Percentiles rank a stretch among this genome's conserved stretches.
Conservation (phyloP, 495 filamentous ascomycete species). For the Penicillium samsonianum region DNA sequence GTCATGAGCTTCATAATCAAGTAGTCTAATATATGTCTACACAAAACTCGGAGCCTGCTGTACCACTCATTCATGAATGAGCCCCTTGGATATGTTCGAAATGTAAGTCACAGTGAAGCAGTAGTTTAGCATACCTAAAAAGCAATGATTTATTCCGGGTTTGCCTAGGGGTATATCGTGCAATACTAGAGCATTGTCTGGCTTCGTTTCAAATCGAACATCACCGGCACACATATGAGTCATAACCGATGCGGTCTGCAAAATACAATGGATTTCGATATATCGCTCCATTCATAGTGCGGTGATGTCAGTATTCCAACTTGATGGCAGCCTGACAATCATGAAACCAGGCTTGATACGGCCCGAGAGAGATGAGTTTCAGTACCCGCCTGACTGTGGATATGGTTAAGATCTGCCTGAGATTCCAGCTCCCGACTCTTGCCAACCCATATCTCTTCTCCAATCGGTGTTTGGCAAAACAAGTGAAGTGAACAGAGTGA, state of each 20-base stretch:
- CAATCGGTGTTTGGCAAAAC: background rate
- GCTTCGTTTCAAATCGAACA: constrained; percentile 21
- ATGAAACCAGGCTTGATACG: background rate
- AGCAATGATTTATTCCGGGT: constrained; percentile 4
- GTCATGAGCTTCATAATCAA: background rate
- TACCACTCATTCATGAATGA: background rate
- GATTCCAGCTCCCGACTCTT: background rate
- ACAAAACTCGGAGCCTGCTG: background rate
- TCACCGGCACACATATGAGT: constrained; percentile 15
- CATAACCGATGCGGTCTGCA: constrained; percentile 6
- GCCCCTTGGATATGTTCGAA: background rate
- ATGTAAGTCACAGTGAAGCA: background rate
- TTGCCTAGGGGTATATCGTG: background rate
- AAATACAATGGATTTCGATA: background rate
- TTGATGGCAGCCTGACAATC: background rate
- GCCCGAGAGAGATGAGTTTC: constrained; percentile 7
- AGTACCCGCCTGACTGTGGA: background rate
- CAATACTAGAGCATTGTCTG: background rate
- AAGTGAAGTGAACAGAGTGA: background rate
- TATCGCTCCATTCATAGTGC: background rate
- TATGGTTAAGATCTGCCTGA: background rate
- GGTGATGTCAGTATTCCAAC: background rate
- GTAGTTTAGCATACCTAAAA: background rate
- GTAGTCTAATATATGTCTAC: background rate
- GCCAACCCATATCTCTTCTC: constrained; percentile 4